Conservation (phyloP, 164 flowering plant genomes). For the Sedum album region DNA sequence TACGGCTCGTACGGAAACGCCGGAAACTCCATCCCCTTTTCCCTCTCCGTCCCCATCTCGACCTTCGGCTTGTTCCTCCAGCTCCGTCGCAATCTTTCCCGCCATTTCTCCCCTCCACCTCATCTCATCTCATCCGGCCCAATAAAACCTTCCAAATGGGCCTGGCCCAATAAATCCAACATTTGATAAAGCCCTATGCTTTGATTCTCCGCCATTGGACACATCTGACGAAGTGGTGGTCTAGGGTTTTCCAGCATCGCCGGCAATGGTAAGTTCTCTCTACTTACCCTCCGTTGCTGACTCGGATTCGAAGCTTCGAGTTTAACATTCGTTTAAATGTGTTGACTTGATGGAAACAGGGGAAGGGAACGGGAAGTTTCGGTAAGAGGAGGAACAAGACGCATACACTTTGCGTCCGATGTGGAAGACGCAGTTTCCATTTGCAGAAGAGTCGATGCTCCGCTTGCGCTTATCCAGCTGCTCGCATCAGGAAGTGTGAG, state of each 20-base stretch:
- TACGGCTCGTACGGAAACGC: slow-evolving; percentile 89
- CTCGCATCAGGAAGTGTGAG: too few relatives aligned
- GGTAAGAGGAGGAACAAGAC: too few relatives aligned
- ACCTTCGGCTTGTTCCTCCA: neutral
- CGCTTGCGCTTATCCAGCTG: too few relatives aligned
- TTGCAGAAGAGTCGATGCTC: too few relatives aligned
- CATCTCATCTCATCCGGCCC: too few relatives aligned
- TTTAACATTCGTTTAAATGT: too few relatives aligned
- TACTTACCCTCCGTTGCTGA: neutral
- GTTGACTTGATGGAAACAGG: slow-evolving; percentile 21
- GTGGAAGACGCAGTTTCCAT: too few relatives aligned
- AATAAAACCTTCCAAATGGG: neutral
- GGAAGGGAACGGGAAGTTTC: slow-evolving; percentile 86
- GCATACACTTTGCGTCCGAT: too few relatives aligned
- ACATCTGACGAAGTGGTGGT: neutral
- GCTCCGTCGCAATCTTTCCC: neutral
- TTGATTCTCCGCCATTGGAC: neutral
- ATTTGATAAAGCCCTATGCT: neutral
- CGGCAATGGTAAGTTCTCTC: neutral
- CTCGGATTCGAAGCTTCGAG: neutral
- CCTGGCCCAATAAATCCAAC: neutral
- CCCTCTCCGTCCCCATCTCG: slow-evolving; percentile 18
- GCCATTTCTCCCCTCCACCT: neutral
- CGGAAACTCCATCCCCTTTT: slow-evolving; percentile 30
- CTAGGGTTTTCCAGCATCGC: slow-evolving; percentile 7